phyloP scores from a whole-genome alignment of 495 filamentous ascomycete genomes.

The Podospora pseudopauciseta region DNA sequence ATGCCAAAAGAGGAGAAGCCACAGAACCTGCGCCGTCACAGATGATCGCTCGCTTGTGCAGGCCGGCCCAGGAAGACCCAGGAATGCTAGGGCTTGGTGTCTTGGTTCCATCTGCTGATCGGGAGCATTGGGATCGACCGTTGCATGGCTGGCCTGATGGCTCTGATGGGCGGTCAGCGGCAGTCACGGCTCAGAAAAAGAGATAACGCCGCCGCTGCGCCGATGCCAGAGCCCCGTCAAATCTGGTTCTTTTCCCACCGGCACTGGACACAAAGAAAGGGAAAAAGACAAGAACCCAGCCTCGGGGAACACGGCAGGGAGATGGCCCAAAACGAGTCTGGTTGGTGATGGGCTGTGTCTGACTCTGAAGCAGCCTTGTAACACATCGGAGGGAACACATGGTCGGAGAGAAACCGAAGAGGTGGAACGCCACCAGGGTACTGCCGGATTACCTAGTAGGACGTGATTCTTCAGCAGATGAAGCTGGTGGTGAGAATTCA shows the following conservation, averaged over 20 bases:
- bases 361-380: conserved; percentile 8
- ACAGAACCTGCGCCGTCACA: background rate
- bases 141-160: background rate
- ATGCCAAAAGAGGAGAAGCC: background rate
- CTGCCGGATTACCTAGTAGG: background rate
- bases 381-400: conserved; percentile 2
- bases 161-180: background rate
- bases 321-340: background rate
- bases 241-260: background rate
- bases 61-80: background rate
- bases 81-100: background rate
- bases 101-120: background rate
- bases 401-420: background rate
- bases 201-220: background rate
- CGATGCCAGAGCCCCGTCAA: background rate
- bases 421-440: background rate
- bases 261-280: background rate
- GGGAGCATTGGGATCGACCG: background rate
- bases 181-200: background rate
- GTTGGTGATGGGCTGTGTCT: background rate
- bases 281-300: background rate
- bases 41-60: background rate
- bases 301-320: background rate
- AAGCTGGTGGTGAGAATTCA: background rate
- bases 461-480: background rate